These are phyloP conservation scores for Podospora australis DNA, from an alignment of 495 filamentous ascomycete genomes.

Conservation along the genomic window DNA sequence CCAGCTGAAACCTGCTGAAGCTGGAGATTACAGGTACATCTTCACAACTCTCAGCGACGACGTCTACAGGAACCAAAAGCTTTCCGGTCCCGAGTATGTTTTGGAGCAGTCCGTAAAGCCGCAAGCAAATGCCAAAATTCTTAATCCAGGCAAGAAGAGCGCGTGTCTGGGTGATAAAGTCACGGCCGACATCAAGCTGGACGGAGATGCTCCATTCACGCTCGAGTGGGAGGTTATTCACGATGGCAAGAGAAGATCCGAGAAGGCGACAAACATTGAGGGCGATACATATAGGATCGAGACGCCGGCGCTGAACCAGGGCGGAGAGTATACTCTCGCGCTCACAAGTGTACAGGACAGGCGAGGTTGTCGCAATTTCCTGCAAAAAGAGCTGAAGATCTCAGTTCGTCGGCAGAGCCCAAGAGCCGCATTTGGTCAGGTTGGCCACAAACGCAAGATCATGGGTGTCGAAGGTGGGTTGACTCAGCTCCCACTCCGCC, in stretches of 20 bases:
- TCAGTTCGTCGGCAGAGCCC: slow-evolving; percentile 81
- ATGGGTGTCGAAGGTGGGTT: slow-evolving; percentile 67
- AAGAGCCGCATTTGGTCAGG: slow-evolving; percentile 69
- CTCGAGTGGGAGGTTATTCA: slow-evolving; percentile 93
- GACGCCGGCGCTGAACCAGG: slow-evolving; percentile 64
- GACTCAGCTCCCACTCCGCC: slow-evolving; percentile 69
- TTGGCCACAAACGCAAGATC: slow-evolving; percentile 68
- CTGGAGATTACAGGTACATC: slow-evolving; percentile 79
- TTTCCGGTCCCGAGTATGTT: slow-evolving; percentile 45
- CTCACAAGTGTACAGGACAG: slow-evolving; percentile 80
- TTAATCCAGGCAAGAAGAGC: slow-evolving; percentile 45
- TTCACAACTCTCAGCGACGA: slow-evolving; percentile 74
- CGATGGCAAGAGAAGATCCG: slow-evolving; percentile 69
- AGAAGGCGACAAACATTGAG: slow-evolving; percentile 57
- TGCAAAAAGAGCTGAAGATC: slow-evolving; percentile 76
- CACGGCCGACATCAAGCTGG: slow-evolving; percentile 61
- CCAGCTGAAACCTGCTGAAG: slow-evolving; percentile 71
- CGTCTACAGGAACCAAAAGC: slow-evolving; percentile 61
- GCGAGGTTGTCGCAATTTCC: slow-evolving; percentile 72
- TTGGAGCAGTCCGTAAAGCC: slow-evolving; percentile 91
- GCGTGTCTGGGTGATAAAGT: slow-evolving; percentile 79
- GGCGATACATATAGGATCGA: slow-evolving; percentile 56
- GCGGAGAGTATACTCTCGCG: slow-evolving; percentile 82
- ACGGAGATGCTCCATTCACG: slow-evolving; percentile 79
- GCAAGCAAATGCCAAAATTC: slow-evolving; percentile 71